phyloP scores from a whole-genome alignment of 371 early-diverging fungal species.

The Lichtheimia corymbifera region DNA sequence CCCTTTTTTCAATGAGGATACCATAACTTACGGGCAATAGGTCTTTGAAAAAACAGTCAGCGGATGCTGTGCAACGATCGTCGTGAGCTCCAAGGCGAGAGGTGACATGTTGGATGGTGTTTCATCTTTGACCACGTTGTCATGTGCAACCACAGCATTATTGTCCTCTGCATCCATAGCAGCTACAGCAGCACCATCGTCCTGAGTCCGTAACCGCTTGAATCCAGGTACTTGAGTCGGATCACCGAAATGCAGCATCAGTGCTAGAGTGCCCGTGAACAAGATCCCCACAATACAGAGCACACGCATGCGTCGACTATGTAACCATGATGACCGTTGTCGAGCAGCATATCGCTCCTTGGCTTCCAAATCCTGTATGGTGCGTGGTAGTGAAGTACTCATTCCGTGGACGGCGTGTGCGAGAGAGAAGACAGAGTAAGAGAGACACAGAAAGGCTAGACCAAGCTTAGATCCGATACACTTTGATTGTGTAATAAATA shows the following conservation, averaged over 20 bases:
- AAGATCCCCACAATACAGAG: constrained; percentile 4
- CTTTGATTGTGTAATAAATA: no score
- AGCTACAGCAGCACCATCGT: constrained; percentile 8
- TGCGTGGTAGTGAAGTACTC: constrained; percentile 3
- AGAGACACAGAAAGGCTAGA: no score
- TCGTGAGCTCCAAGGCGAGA: neutral
- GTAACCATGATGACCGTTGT: neutral
- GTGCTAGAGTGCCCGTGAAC: neutral
- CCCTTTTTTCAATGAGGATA: neutral
- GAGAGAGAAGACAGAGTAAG: no score
- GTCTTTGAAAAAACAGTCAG: constrained; percentile 15
- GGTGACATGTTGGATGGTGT: constrained; percentile 1
- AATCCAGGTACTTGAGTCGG: neutral
- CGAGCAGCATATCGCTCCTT: constrained; percentile 6
- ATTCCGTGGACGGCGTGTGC: neutral
- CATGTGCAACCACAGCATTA: neutral
- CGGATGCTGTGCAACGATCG: constrained; percentile 6
- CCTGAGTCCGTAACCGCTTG: neutral
- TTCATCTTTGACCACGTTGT: neutral
- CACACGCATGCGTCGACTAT: neutral
- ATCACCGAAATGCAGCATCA: constrained; percentile 9
- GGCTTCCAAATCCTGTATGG: constrained; percentile 10
- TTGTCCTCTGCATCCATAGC: constrained; percentile 5
- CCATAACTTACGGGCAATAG: constrained; percentile 10
- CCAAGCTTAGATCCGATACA: no score